Percentiles rank a stretch among this genome's conserved stretches.
Conservation (phyloP, 2,329 filamentous ascomycete species). For the Stachybotrys echinatus region DNA sequence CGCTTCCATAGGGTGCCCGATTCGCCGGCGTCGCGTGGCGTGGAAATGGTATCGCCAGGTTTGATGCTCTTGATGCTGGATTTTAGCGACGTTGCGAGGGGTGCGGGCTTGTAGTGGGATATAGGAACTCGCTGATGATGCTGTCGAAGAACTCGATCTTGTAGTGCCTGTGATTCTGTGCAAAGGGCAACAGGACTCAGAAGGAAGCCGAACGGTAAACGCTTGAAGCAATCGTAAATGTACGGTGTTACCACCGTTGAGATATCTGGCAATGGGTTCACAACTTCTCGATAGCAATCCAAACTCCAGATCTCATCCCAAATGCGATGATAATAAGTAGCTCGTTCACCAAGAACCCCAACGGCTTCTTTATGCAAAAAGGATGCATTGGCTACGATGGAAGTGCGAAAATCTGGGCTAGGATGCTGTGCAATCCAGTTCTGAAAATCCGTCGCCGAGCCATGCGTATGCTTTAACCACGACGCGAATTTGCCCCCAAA, state of each 20-base stretch:
- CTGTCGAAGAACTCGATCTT: conserved; percentile 17
- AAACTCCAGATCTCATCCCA: conserved; percentile 48
- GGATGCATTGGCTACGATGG: conserved; percentile 52
- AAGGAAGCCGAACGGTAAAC: conserved; percentile 53
- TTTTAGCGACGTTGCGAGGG: conserved; percentile 8
- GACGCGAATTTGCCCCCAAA: conserved; percentile 53
- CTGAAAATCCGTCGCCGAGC: conserved; percentile 32
- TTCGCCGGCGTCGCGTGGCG: conserved; percentile 35
- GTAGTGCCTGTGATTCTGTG: conserved; percentile 18
- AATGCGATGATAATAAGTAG: conserved; percentile 33
- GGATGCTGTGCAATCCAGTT: conserved; percentile 49
- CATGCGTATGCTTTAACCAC: conserved; percentile 50
- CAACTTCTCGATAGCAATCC: conserved; percentile 20
- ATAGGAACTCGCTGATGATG: conserved; percentile 19
- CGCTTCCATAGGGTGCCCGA: conserved; percentile 52
- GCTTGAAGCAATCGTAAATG: conserved; percentile 56
- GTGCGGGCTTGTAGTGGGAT: conserved; percentile 10
- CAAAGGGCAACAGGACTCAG: conserved; percentile 34
- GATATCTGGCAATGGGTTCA: conserved; percentile 1
- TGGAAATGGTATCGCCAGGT: conserved; percentile 45
- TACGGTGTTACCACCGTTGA: conserved; percentile 67
- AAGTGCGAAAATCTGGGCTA: conserved; percentile 55
- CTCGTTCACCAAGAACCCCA: conserved; percentile 34
- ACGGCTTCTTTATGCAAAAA: conserved; percentile 63
- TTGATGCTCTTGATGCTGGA: conserved; percentile 23